Evolutionary conservation across 352 stramenopile species (phyloP), one percentile per base, ranked within the genome.

Genomic region (Globisporangium acanthophoron): DNA sequence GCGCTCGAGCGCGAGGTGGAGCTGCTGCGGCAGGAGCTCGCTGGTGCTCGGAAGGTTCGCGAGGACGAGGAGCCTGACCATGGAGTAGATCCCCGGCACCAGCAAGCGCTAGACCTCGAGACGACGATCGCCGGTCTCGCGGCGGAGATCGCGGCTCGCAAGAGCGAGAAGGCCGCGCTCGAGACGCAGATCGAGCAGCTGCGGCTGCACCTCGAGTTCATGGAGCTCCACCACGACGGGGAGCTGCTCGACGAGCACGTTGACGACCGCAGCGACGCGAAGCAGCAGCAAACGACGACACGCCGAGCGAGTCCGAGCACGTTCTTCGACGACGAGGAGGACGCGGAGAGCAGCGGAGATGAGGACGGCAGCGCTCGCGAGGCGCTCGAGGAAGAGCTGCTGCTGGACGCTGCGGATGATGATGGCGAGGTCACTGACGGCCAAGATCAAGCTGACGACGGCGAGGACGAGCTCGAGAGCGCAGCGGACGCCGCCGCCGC

Each of bases 161-260:
- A 53, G 21, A 54, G 57, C 0, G 80, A 88, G 53, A 88, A 88
- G 52, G 52, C 52, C 8, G 54, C 45, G 9, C 61, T 92, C n/a
- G 78, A 92, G 64, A 52, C 51, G 24, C 60, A 88, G 47, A 88
- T 89, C 37, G 78, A 92, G 60, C 70, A 88, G 46, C 61, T 90
- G 7, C 65, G 66, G 11, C 53, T 85, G 45, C 78, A 90, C 24
- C 58, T 79, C 2, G 76, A 90, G 58, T 64, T 87, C 27, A 75
- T 73, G 41, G 78, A 78, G 41, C 62, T 61, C 33, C 51, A 62
- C 29, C 33, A 52, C 16, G 64, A 66, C 37, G 56, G 56, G 3
- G 33, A 18, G 5, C 37, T 43, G 5, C 37, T 43, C 13, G 37
- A 43, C 13, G 37, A 43, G 12, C 13, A 5, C 13, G 37, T 54